phyloP scores from a whole-genome alignment of 441 rosid genomes.

The Populus hybrid region DNA sequence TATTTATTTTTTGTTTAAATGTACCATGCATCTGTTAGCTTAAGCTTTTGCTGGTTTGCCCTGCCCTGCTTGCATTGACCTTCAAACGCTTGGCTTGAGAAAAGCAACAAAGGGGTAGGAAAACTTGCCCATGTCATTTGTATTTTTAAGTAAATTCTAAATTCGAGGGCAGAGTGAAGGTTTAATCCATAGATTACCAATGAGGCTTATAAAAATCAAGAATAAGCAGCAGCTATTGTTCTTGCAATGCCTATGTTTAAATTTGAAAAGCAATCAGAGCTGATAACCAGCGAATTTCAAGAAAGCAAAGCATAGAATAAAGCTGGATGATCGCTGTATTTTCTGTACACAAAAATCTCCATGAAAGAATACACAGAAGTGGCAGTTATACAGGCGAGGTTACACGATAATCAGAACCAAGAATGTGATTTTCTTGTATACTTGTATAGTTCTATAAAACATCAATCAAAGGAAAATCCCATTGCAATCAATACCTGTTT shows the following conservation, averaged over 20 bases:
- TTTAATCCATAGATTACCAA: no score
- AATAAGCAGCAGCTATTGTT: no score
- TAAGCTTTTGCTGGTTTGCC: not conserved
- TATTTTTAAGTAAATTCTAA: not conserved
- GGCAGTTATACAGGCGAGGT: not conserved
- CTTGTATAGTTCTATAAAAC: constrained; percentile 6
- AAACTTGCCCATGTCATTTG: not conserved
- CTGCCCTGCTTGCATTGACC: no score
- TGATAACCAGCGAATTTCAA: no score
- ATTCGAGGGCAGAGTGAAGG: no score
- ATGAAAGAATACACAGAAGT: constrained; percentile 5
- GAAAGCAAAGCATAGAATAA: no score
- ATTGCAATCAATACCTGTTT: not conserved
- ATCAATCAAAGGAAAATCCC: constrained; percentile 13
- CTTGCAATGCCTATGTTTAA: no score
- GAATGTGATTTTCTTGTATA: constrained; percentile 2
- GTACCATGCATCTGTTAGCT: not conserved
- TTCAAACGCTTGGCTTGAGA: not conserved
- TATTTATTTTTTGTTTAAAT: no score
- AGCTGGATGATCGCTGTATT: not conserved
- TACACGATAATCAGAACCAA: not conserved
- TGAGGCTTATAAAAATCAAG: no score
- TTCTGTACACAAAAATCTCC: not conserved
- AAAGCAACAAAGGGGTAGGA: not conserved
- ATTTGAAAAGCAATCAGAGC: no score